Conservation (phyloP, 495 filamentous ascomycete species). For the Aspergillus incahuasiensis region DNA sequence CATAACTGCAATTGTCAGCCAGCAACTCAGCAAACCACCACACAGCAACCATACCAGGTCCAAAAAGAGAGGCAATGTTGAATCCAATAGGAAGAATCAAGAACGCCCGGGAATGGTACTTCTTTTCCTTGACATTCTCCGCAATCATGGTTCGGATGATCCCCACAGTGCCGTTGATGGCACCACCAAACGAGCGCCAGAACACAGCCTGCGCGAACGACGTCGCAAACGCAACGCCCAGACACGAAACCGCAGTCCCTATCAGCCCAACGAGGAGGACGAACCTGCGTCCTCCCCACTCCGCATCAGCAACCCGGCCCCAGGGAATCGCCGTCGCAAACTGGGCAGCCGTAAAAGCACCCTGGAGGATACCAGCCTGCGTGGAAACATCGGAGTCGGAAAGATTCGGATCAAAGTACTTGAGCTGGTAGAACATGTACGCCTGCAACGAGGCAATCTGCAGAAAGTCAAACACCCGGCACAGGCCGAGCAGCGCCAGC, state of each 20-base stretch:
- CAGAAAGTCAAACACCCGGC: conserved; percentile 58
- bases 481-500: conserved; percentile 66
- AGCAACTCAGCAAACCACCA: not conserved
- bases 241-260: conserved; percentile 64
- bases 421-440: conserved; percentile 77
- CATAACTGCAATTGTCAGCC: conserved; percentile 39
- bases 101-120: conserved; percentile 63
- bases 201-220: conserved; percentile 67
- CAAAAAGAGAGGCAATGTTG: conserved; percentile 73
- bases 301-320: conserved; percentile 71
- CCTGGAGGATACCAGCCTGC: conserved; percentile 75
- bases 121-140: conserved; percentile 72
- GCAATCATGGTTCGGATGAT: conserved; percentile 80
- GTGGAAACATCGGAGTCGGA: conserved; percentile 65
- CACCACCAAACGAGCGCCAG: conserved; percentile 69
- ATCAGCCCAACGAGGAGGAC: conserved; percentile 71
- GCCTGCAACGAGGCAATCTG: conserved; percentile 50
- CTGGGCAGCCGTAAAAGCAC: conserved; percentile 76
- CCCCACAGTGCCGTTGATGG: conserved; percentile 77
- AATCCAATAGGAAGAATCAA: conserved; percentile 70
- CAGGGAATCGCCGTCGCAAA: conserved; percentile 82
- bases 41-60: conserved; percentile 46
- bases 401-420: conserved; percentile 61
- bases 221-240: conserved; percentile 78
- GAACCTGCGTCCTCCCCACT: conserved; percentile 66